Base-by-base conservation (phyloP, 352 stramenopile genomes). In the Globisporangium spiculum region DNA sequence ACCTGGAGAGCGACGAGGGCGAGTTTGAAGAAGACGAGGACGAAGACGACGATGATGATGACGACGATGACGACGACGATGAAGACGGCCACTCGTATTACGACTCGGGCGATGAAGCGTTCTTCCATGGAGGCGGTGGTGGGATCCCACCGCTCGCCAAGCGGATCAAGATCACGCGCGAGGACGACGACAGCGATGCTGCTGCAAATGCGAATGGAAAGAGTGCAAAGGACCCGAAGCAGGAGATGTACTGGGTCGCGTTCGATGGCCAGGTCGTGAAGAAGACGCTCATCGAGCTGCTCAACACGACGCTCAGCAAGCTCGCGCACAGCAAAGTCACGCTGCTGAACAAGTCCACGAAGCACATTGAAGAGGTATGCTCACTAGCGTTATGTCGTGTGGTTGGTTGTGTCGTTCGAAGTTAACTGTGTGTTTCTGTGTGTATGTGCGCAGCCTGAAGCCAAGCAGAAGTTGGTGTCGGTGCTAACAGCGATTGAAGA, bases 181-280 rank as follows among this genome's bases (percentile, higher is more conserved):
- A 75, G 12, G 67, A 64, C 5, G 65, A 70, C 4, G 65, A 64
- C 5, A 63, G 69, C 4, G 63, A 80, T 3, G 65, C 38, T 27
- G 62, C 32, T 44, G 52, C 4, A 4, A 9, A 60, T 46, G 38
- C 22, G 5, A 7, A 12, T 59, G 26, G 14, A 26, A 59, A 59
- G 38, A 70, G 70, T 22, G 26, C 59, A 1, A 69, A 48, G 9
- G 67, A 75, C 30, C 50, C 68, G 5, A 78, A 63, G 26, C 65
- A 60, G 7, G 83, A 93, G 60, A 74, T 79, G 56, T 94, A 91
- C 61, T 94, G 84, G 84, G 75, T 80, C 46, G 72, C 80, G 1
- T 92, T 92, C 63, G 84, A 94, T 64, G 77, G 68, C 24, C 65
- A 83, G 54, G 69, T 90, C 18, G 75, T 92, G 62, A 61, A 77